phyloP scores from a whole-genome alignment of 345 rosid species.

The Citrus sinensis region DNA sequence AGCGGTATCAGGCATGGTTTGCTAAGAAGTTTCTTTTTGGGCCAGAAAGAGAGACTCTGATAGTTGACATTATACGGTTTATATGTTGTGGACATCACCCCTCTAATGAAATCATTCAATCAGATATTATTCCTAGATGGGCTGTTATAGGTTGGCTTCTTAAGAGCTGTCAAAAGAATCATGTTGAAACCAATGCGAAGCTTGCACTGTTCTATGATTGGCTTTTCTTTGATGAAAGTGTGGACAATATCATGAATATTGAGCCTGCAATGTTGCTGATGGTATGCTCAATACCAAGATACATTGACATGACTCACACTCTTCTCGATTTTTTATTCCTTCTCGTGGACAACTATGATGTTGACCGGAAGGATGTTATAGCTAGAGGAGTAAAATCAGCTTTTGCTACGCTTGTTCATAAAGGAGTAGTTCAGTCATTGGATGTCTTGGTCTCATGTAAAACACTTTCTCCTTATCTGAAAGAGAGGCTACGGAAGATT shows the following conservation, averaged over 20 bases:
- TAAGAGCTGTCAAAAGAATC: slow-evolving; percentile 45
- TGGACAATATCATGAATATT: slow-evolving; percentile 73
- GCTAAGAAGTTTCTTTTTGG: slow-evolving; percentile 49
- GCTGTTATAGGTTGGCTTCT: slow-evolving; percentile 80
- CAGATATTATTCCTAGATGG: slow-evolving; percentile 80
- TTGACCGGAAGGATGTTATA: slow-evolving; percentile 37
- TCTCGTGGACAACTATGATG: slow-evolving; percentile 63
- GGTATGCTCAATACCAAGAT: slow-evolving; percentile 67
- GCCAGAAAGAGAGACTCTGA: slow-evolving; percentile 55
- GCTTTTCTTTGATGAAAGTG: slow-evolving; percentile 73
- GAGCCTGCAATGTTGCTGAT: slow-evolving; percentile 87
- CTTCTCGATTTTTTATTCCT: slow-evolving; percentile 79
- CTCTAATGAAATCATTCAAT: slow-evolving; percentile 49
- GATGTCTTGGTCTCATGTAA: slow-evolving; percentile 44
- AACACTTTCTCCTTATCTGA: slow-evolving; percentile 45
- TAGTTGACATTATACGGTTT: slow-evolving; percentile 70
- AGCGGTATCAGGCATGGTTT: slow-evolving; percentile 76
- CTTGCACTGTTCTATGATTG: slow-evolving; percentile 79
- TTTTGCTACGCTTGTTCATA: slow-evolving; percentile 45
- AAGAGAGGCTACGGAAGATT: slow-evolving; percentile 45
- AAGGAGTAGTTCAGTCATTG: slow-evolving; percentile 55
- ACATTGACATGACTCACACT: slow-evolving; percentile 52
- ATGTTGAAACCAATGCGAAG: slow-evolving; percentile 53
- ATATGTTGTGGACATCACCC: slow-evolving; percentile 78
- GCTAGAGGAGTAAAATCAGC: slow-evolving; percentile 54